Percentiles rank a stretch among this genome's conserved stretches.
Evolutionary conservation across 2,329 filamentous ascomycete genomes (phyloP).

Genomic region (Epicoccum nigrum): DNA sequence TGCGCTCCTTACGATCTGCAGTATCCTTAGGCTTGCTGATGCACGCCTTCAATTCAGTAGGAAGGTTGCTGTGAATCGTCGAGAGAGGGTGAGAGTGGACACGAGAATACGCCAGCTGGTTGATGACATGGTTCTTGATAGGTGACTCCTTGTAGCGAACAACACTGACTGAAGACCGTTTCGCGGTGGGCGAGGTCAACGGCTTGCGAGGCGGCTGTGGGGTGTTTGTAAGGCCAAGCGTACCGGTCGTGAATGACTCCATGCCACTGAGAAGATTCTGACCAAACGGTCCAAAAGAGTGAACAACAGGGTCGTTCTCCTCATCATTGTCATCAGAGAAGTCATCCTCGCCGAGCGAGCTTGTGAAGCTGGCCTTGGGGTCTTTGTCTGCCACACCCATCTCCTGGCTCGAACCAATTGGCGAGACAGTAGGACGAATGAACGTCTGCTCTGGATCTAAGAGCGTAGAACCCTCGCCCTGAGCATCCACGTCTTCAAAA

Average conservation of each 20-base stretch:
- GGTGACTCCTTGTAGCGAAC: conserved; percentile 48
- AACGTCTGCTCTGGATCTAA: conserved; percentile 40
- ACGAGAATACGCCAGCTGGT: conserved; percentile 93
- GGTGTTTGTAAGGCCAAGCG: conserved; percentile 56
- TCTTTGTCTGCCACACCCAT: conserved; percentile 21
- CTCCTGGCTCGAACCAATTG: conserved; percentile 28
- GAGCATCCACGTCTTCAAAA: conserved; percentile 48
- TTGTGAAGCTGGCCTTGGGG: conserved; percentile 35
- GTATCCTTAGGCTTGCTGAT: conserved; percentile 29
- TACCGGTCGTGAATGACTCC: conserved; percentile 73
- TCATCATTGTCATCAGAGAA: conserved; percentile 79
- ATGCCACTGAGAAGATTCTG: conserved; percentile 83
- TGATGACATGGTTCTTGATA: conserved; percentile 85
- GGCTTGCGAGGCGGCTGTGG: conserved; percentile 34
- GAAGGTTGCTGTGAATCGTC: conserved; percentile 85
- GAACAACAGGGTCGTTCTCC: conserved; percentile 91
- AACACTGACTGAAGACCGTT: conserved; percentile 32
- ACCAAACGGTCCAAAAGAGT: conserved; percentile 90
- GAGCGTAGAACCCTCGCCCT: conserved; percentile 29
- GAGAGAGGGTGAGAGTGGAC: conserved; percentile 90
- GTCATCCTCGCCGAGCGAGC: conserved; percentile 59
- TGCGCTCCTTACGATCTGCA: conserved; percentile 24
- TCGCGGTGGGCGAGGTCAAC: conserved; percentile 40
- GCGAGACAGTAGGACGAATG: conserved; percentile 35
- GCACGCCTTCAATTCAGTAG: conserved; percentile 58